phyloP scores from a whole-genome alignment of 1,139 yeast genomes.

The Yamadazyma trypodendri region DNA sequence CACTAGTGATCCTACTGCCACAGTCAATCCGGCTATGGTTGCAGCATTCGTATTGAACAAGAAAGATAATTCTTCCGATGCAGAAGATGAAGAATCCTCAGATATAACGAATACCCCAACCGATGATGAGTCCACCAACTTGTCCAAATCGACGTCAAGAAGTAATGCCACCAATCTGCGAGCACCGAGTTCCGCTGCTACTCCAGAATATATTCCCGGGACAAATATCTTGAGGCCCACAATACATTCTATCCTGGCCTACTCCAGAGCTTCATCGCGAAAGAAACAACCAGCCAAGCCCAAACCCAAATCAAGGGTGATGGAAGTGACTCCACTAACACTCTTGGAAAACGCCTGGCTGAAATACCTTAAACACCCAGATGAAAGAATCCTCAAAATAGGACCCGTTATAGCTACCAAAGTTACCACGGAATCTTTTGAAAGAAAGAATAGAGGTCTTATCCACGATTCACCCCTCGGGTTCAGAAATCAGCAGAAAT shows the following conservation, averaged over 20 bases:
- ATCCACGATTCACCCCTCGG: slow-evolving; percentile 63
- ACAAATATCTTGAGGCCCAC: slow-evolving; percentile 58
- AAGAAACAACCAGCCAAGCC: slow-evolving; percentile 12
- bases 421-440: slow-evolving; percentile 48
- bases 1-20: slow-evolving; percentile 6
- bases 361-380: slow-evolving; percentile 52
- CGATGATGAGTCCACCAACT: slow-evolving; percentile 3
- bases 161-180: slow-evolving; percentile 7
- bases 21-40: slow-evolving; percentile 40
- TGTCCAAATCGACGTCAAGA: slow-evolving; percentile 10
- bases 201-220: slow-evolving; percentile 51
- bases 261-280: slow-evolving; percentile 19
- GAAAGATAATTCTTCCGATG: slow-evolving; percentile 18
- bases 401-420: slow-evolving; percentile 50
- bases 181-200: slow-evolving; percentile 5
- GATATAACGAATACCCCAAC: slow-evolving; percentile 16
- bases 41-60: slow-evolving; percentile 46
- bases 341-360: slow-evolving; percentile 71
- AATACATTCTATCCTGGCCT: slow-evolving; percentile 40
- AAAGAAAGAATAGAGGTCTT: slow-evolving; percentile 55
- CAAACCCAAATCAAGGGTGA: slow-evolving; percentile 26
- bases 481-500: slow-evolving; percentile 22
- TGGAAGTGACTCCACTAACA: slow-evolving; percentile 56
- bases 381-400: slow-evolving; percentile 69
- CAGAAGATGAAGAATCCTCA: slow-evolving; percentile 13